phyloP scores from a whole-genome alignment of 2,329 filamentous ascomycete species.

The Cladosporium halotolerans region DNA sequence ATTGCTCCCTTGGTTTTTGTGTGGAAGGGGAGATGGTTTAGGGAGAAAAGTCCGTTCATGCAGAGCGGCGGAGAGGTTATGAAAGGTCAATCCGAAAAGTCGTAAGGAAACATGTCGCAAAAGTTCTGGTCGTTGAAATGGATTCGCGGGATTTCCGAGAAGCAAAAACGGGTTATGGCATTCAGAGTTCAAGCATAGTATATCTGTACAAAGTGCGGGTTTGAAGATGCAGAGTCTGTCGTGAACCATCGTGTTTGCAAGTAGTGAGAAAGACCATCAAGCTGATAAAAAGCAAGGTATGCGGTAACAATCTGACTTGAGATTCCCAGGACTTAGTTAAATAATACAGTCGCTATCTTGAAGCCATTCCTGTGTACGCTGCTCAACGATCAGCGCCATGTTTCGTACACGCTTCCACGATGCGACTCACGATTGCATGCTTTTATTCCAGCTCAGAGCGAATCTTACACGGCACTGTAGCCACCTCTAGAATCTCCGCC shows the following conservation, averaged over 20 bases:
- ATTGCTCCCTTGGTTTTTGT: constrained; percentile 41
- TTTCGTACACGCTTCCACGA: too few species aligned
- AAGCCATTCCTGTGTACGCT: constrained; percentile 1
- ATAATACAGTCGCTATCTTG: background rate
- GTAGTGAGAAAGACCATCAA: too few species aligned
- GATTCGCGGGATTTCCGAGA: too few species aligned
- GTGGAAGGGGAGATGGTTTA: constrained; percentile 27
- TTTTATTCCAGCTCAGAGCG: background rate
- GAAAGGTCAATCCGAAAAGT: background rate
- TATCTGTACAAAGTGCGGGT: too few species aligned
- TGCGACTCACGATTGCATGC: too few species aligned
- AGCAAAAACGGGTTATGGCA: too few species aligned
- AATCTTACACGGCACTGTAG: constrained; percentile 77
- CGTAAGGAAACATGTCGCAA: background rate
- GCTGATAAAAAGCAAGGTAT: too few species aligned
- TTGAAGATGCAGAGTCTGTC: too few species aligned
- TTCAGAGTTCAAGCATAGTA: too few species aligned
- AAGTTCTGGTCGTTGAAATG: too few species aligned
- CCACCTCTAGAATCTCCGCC: constrained; percentile 76
- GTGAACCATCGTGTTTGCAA: too few species aligned
- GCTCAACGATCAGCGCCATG: background rate
- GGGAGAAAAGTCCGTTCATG: constrained; percentile 32
- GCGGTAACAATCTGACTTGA: too few species aligned
- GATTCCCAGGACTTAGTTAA: background rate
- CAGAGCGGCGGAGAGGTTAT: constrained; percentile 9